Conservation (phyloP, 2,329 filamentous ascomycete genomes). For the Eutypa lata region DNA sequence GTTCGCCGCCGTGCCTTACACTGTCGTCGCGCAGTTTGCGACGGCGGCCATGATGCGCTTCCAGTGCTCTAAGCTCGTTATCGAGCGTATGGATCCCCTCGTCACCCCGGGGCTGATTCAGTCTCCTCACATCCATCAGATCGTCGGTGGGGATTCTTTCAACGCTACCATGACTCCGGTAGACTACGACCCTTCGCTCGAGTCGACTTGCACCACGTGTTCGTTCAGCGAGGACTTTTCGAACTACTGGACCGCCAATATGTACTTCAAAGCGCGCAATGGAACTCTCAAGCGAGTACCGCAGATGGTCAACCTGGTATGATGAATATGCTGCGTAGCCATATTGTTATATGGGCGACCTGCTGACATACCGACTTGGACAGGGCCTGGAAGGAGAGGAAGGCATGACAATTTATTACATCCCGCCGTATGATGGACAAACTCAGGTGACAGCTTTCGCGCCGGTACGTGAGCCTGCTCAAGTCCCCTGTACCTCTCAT, state of each 20-base stretch:
- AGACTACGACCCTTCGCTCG: slow-evolving; percentile 14
- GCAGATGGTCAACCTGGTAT: slow-evolving; percentile 21
- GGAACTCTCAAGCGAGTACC: slow-evolving; percentile 22
- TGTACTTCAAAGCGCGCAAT: slow-evolving; percentile 23
- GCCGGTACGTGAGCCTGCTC: slow-evolving; percentile 10
- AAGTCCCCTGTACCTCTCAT: background rate
- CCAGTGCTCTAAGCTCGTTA: slow-evolving; percentile 21
- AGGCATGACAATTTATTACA: slow-evolving; percentile 22
- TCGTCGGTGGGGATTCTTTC: slow-evolving; percentile 22
- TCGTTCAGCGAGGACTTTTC: slow-evolving; percentile 23
- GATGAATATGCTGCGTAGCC: too few species aligned
- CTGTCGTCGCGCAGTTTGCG: slow-evolving; percentile 16
- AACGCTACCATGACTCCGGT: slow-evolving; percentile 18
- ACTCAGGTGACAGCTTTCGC: slow-evolving; percentile 21
- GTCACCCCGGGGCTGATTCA: slow-evolving; percentile 19
- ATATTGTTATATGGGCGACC: background rate
- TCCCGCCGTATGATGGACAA: slow-evolving; percentile 18
- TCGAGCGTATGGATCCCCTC: slow-evolving; percentile 24
- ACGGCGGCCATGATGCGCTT: slow-evolving; percentile 20
- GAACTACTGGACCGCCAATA: slow-evolving; percentile 24
- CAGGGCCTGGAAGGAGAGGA: slow-evolving; percentile 18
- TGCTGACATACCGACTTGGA: background rate
- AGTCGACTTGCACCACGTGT: slow-evolving; percentile 22
- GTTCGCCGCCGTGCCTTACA: slow-evolving; percentile 14
- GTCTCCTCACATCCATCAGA: slow-evolving; percentile 21